Evolutionary conservation across 2,329 filamentous ascomycete genomes (phyloP).

Genomic region (Cercospora citrullina): DNA sequence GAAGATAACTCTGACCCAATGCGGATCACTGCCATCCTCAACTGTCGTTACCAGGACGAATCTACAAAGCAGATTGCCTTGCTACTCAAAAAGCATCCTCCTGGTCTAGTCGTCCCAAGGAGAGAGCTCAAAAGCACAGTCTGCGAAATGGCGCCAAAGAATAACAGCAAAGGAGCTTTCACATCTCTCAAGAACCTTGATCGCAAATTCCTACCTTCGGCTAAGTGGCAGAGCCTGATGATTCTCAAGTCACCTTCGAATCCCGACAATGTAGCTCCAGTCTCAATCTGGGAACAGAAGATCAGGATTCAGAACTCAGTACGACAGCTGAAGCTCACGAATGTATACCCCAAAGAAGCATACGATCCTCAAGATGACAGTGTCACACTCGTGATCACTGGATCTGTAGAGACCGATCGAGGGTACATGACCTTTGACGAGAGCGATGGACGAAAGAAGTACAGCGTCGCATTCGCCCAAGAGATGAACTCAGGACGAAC

Average conservation of each 20-base stretch:
- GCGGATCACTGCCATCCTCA: slow-evolving; percentile 24
- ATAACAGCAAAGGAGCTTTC: slow-evolving; percentile 16
- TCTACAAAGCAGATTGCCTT: slow-evolving; percentile 21
- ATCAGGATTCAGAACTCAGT: slow-evolving; percentile 23
- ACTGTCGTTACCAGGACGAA: slow-evolving; percentile 23
- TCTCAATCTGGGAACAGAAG: slow-evolving; percentile 24
- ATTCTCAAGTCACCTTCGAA: slow-evolving; percentile 22
- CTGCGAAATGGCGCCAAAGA: slow-evolving; percentile 23
- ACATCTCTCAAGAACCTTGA: slow-evolving; percentile 26
- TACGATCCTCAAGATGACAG: slow-evolving; percentile 12
- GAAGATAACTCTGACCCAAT: slow-evolving; percentile 14
- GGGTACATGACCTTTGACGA: slow-evolving; percentile 25
- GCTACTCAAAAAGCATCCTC: slow-evolving; percentile 21
- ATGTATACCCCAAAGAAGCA: slow-evolving; percentile 21
- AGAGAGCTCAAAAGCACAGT: slow-evolving; percentile 23
- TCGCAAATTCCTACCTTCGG: slow-evolving; percentile 16
- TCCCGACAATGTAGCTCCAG: slow-evolving; percentile 14
- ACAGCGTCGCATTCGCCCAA: slow-evolving; percentile 22
- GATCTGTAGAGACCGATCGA: slow-evolving; percentile 21
- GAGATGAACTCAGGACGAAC: slow-evolving; percentile 17
- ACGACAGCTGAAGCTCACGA: slow-evolving; percentile 11
- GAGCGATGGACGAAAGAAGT: slow-evolving; percentile 23
- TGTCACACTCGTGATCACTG: slow-evolving; percentile 24
- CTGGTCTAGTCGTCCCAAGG: slow-evolving; percentile 21
- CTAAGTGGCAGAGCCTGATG: slow-evolving; percentile 23